A percentile compares a stretch with the other conserved stretches of the same genome.
phyloP scores from a whole-genome alignment of 2,329 filamentous ascomycete species.

The Graphiopsis chlorocephala region DNA sequence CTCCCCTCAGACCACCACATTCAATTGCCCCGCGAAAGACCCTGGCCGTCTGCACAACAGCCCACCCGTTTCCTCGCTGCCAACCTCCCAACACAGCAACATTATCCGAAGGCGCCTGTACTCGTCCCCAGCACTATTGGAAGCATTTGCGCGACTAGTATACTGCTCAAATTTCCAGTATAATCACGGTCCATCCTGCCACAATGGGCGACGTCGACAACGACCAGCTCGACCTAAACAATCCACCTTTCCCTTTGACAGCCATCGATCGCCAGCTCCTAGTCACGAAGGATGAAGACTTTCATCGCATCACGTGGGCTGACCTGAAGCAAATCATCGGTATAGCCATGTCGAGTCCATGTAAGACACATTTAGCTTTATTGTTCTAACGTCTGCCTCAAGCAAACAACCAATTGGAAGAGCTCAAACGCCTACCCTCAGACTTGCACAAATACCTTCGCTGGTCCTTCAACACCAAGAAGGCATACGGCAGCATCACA shows the following conservation, averaged over 20 bases:
- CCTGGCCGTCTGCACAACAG: background rate
- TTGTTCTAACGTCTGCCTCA: background rate
- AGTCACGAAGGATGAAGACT: slow-evolving; percentile 53
- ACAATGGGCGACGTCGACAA: slow-evolving; percentile 22
- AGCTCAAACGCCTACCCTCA: slow-evolving; percentile 58
- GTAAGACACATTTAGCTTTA: slow-evolving; percentile 11
- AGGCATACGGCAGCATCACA: slow-evolving; percentile 55
- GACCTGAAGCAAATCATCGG: slow-evolving; percentile 53
- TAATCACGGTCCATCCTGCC: background rate
- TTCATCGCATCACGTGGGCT: slow-evolving; percentile 51
- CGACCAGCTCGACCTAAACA: slow-evolving; percentile 30
- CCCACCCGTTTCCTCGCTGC: background rate
- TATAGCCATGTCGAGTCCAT: slow-evolving; percentile 27
- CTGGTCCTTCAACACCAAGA: slow-evolving; percentile 56
- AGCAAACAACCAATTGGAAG: slow-evolving; percentile 52
- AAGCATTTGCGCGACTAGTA: background rate
- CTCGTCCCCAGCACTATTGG: background rate
- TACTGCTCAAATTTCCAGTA: background rate
- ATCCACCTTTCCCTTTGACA: slow-evolving; percentile 48
- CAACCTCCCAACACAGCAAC: background rate
- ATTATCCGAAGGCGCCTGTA: background rate
- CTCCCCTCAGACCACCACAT: background rate
- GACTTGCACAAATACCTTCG: slow-evolving; percentile 58
- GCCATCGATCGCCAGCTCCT: slow-evolving; percentile 49
- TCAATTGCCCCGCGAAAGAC: background rate